phyloP scores from a whole-genome alignment of 371 early-diverging fungal species.

The Mucor indicus region DNA sequence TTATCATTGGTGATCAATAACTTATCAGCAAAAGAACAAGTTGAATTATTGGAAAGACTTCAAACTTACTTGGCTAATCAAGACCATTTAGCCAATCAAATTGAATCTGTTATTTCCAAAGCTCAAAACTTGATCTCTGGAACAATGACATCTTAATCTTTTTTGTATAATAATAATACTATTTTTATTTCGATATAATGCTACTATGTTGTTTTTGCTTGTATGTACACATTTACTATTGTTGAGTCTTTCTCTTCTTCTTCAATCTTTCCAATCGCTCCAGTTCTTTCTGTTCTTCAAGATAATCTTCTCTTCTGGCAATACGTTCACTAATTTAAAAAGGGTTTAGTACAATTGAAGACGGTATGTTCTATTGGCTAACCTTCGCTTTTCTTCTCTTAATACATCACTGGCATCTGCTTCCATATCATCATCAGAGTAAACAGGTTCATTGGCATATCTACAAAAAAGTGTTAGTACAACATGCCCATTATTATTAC shows the following conservation, averaged over 20 bases:
- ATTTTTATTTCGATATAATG: background rate
- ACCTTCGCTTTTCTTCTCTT: slow-evolving; percentile 61
- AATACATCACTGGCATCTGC: slow-evolving; percentile 54
- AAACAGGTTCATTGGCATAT: slow-evolving; percentile 45
- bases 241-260: slow-evolving; percentile 9
- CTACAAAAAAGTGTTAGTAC: slow-evolving; percentile 16
- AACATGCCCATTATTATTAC: background rate
- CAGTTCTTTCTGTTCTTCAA: slow-evolving; percentile 62
- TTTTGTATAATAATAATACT: too few species aligned
- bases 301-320: slow-evolving; percentile 48
- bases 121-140: slow-evolving; percentile 22
- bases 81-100: slow-evolving; percentile 27
- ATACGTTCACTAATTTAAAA: slow-evolving; percentile 43
- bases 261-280: slow-evolving; percentile 64
- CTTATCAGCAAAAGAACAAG: slow-evolving; percentile 50
- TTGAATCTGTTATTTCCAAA: slow-evolving; percentile 23
- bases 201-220: too few species aligned
- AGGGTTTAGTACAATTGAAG: background rate
- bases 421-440: slow-evolving; percentile 64
- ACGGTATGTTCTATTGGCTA: background rate
- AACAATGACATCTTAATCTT: too few species aligned
- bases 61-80: slow-evolving; percentile 61
- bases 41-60: slow-evolving; percentile 56
- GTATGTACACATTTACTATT: background rate
- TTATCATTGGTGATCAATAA: slow-evolving; percentile 50